phyloP scores from a whole-genome alignment of 1,284 basidiomycete species.

The Coriolopsis trogii region DNA sequence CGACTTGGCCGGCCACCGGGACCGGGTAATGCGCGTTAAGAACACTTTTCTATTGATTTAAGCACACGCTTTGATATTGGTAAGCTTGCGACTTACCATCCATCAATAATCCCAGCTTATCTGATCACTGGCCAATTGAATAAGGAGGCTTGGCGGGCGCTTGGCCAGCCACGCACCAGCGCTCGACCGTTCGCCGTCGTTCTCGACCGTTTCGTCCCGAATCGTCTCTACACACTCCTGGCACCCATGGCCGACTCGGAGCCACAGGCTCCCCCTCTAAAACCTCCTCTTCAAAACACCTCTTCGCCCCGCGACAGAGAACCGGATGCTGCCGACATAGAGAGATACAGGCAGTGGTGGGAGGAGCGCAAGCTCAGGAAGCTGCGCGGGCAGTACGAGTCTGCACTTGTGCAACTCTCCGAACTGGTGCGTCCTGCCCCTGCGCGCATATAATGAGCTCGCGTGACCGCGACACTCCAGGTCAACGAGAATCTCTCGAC shows the following conservation, averaged over 20 bases:
- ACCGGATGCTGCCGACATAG: conserved; percentile 45
- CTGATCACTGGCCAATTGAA: too few species aligned
- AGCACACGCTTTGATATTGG: too few species aligned
- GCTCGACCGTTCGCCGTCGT: too few species aligned
- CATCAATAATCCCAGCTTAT: too few species aligned
- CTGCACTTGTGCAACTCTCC: conserved; percentile 64
- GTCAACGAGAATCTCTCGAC: conserved; percentile 66
- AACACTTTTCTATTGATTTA: too few species aligned
- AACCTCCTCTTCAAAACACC: conserved; percentile 55
- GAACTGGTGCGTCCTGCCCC: conserved; percentile 60
- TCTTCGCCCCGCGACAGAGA: conserved; percentile 57
- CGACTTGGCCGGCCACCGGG: too few species aligned
- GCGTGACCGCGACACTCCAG: conserved; percentile 44
- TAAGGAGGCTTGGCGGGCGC: too few species aligned
- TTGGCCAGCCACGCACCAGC: too few species aligned
- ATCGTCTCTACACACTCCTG: background rate
- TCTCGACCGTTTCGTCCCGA: background rate
- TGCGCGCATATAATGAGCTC: background rate
- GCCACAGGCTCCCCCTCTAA: conserved; percentile 38
- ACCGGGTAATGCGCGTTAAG: too few species aligned
- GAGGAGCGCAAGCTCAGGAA: conserved; percentile 67
- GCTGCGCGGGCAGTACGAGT: conserved; percentile 79
- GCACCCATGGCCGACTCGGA: conserved; percentile 28
- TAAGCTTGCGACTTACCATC: too few species aligned
- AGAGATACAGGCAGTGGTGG: conserved; percentile 69